Evolutionary conservation across 108 stramenopile species (phyloP), one percentile per base, ranked within the genome.

Genomic region (Pseudonitzschia delicatissima): DNA sequence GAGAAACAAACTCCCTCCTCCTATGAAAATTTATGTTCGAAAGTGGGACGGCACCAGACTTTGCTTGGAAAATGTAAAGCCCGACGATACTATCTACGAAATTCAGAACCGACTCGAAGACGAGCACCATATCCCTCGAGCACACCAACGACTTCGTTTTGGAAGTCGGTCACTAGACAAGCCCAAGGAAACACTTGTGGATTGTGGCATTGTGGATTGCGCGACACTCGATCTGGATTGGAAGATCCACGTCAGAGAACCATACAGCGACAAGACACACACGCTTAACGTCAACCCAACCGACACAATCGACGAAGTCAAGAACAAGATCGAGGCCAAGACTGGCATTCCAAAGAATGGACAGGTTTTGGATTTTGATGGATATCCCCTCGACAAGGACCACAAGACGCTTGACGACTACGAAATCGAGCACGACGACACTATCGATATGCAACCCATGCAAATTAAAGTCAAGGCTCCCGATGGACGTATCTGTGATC

Each of bases 141-240:
- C 62, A 18, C 40, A 74, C 20, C 73, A 74, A 63, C 34, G 42
- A 32, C 73, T 74, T 23, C 31, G 48, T 27, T 62, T 67, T 55
- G 51, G 45, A 1, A 48, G 59, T 0, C 6, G 35, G 15, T 25
- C 65, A 1, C 27, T 73, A 0, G 32, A 58, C 35, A 39, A 66
- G 3, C 65, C 64, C 20, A 32, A 29, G 9, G 57, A 55, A 29
- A 66, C 65, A 4, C 39, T 73, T 13, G 47, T 59, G 47, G 58
- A 73, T 12, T 47, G 58, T 42, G 58, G 51, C 1, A 61, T 73
- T 52, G 25, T 66, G 55, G 28, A 67, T 57, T 44, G 57, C 9
- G 44, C 42, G 0, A 66, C 57, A 6, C 58, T 73, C 5, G 52
- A 60, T 15, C 35, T 73, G n/a, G 59, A 40, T 5, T 72, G 72